Conservation (phyloP, 805 yeast genomes). For the Myxozyma kluyveri region DNA sequence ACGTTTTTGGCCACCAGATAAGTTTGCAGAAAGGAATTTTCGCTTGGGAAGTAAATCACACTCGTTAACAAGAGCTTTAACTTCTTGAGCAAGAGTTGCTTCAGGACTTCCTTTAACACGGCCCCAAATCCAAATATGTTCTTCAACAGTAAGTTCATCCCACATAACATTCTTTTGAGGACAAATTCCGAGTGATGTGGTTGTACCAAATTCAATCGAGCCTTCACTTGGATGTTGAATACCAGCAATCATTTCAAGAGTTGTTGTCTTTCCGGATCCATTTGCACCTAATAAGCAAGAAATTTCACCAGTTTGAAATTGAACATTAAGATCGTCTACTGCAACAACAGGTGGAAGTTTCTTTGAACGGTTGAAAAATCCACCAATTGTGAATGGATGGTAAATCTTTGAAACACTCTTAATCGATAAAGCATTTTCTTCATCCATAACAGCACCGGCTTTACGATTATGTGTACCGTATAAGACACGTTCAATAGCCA, state of each 20-base stretch:
- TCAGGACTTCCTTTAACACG: constrained; percentile 35
- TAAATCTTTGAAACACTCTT: constrained; percentile 33
- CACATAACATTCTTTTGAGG: constrained; percentile 41
- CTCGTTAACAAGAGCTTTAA: constrained; percentile 30
- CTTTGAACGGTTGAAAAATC: constrained; percentile 15
- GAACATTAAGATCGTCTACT: constrained; percentile 35
- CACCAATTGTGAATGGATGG: constrained; percentile 27
- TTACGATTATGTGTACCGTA: constrained; percentile 33
- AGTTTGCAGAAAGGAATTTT: constrained; percentile 28
- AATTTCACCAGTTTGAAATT: constrained; percentile 37
- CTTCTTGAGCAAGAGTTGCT: constrained; percentile 21
- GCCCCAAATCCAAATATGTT: constrained; percentile 39
- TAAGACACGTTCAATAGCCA: constrained; percentile 32
- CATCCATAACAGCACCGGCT: constrained; percentile 14
- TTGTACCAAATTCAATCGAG: constrained; percentile 27
- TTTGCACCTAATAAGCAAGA: constrained; percentile 40
- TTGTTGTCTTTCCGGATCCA: constrained; percentile 43
- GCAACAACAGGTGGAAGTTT: constrained; percentile 33
- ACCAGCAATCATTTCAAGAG: constrained; percentile 41
- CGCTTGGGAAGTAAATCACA: constrained; percentile 37
- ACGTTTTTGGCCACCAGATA: constrained; percentile 41
- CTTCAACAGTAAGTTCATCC: constrained; percentile 39
- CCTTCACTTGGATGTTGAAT: constrained; percentile 36
- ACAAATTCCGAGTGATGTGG: constrained; percentile 38
- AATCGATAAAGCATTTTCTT: constrained; percentile 32